Conservation (phyloP, 371 early-diverging fungal genomes). For the Mucor circinelloides region DNA sequence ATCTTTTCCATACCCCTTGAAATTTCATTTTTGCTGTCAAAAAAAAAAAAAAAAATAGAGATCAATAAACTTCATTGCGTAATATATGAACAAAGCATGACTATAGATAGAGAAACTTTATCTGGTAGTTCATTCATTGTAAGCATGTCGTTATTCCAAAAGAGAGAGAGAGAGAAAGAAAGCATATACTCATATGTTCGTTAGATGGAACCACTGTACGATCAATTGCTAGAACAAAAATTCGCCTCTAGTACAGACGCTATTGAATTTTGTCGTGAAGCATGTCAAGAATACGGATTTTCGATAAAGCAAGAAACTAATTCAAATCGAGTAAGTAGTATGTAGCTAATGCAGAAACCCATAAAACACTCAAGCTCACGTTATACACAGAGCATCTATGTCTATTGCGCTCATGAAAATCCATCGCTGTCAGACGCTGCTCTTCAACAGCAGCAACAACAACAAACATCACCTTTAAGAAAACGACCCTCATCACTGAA, state of each 20-base stretch:
- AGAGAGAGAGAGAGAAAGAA: too few species aligned
- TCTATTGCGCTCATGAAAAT: constrained; percentile 59
- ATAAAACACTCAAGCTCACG: too few species aligned
- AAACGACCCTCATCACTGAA: constrained; percentile 47
- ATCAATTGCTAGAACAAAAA: constrained; percentile 29
- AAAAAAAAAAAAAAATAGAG: not conserved
- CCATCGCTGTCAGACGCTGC: constrained; percentile 14
- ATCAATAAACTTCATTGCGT: not conserved
- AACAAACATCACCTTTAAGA: constrained; percentile 50
- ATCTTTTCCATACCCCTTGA: constrained; percentile 7
- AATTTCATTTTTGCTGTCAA: constrained; percentile 1
- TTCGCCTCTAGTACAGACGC: constrained; percentile 40
- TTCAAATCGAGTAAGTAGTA: constrained; percentile 38
- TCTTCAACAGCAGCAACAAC: constrained; percentile 6
- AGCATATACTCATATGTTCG: not conserved
- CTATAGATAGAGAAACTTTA: not conserved
- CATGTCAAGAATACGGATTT: constrained; percentile 42
- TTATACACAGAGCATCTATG: constrained; percentile 50
- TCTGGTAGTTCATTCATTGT: not conserved
- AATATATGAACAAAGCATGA: not conserved
- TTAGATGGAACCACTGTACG: constrained; percentile 41
- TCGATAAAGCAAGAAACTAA: constrained; percentile 42
- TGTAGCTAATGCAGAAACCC: not conserved
- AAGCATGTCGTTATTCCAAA: not conserved
- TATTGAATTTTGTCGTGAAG: constrained; percentile 40